Percentiles rank a stretch among this genome's conserved stretches.
These are phyloP conservation scores for Mortierella sp. DNA, from an alignment of 371 early-diverging fungal genomes.

Conservation along the genomic window DNA sequence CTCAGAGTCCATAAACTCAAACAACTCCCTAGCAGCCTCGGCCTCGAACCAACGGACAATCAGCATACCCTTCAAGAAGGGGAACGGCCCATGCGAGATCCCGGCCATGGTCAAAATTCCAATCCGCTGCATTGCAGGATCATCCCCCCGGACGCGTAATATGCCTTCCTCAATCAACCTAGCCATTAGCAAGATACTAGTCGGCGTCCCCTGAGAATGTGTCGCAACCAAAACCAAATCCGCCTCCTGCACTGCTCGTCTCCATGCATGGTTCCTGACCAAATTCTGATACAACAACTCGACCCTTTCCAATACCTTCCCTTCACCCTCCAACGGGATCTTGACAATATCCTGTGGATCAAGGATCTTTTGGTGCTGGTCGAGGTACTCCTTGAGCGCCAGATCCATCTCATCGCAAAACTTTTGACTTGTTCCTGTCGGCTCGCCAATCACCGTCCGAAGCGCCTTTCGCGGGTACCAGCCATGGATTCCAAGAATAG, in stretches of 20 bases:
- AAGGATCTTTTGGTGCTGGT: slow-evolving; percentile 66
- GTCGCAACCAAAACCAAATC: slow-evolving; percentile 89
- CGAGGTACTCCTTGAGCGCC: slow-evolving; percentile 72
- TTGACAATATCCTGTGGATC: slow-evolving; percentile 71
- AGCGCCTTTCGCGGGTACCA: slow-evolving; percentile 88
- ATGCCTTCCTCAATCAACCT: slow-evolving; percentile 76
- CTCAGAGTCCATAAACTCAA: slow-evolving; percentile 89
- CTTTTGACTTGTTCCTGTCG: slow-evolving; percentile 90
- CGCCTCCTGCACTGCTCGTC: slow-evolving; percentile 68
- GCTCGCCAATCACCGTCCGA: slow-evolving; percentile 88
- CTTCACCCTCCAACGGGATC: slow-evolving; percentile 93
- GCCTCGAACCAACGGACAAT: slow-evolving; percentile 92
- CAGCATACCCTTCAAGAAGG: slow-evolving; percentile 81
- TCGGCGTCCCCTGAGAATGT: slow-evolving; percentile 95
- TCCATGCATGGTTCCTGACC: slow-evolving; percentile 62
- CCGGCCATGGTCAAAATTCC: slow-evolving; percentile 94
- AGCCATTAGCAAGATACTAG: slow-evolving; percentile 82
- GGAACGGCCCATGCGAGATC: slow-evolving; percentile 92
- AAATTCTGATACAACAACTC: slow-evolving; percentile 78
- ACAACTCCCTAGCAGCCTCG: slow-evolving; percentile 92
- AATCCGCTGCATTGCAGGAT: slow-evolving; percentile 74
- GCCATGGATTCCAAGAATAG: slow-evolving; percentile 87
- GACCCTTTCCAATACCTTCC: slow-evolving; percentile 89
- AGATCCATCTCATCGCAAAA: slow-evolving; percentile 90
- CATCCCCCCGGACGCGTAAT: slow-evolving; percentile 59